phyloP scores from a whole-genome alignment of 2,329 filamentous ascomycete species.

The Xylaria sp. region DNA sequence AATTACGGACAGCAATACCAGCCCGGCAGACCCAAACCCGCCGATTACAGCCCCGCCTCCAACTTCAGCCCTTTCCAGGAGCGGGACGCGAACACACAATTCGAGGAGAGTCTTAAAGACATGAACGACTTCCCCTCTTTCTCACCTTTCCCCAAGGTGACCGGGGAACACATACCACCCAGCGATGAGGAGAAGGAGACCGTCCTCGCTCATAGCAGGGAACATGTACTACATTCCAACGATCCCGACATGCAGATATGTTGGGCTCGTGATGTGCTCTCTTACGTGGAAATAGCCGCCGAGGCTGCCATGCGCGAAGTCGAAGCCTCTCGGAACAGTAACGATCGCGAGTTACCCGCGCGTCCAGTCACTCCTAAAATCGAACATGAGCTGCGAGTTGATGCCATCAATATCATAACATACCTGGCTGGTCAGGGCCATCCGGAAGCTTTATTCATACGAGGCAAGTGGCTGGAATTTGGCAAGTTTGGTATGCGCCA shows the following conservation, averaged over 20 bases:
- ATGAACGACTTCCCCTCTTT: conserved; percentile 75
- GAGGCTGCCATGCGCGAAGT: conserved; percentile 77
- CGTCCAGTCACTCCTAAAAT: conserved; percentile 83
- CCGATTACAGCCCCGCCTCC: conserved; percentile 49
- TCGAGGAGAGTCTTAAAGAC: conserved; percentile 55
- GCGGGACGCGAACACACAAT: conserved; percentile 51
- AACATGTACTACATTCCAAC: conserved; percentile 88
- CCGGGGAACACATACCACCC: conserved; percentile 87
- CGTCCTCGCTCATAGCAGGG: conserved; percentile 83
- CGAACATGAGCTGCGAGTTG: conserved; percentile 86
- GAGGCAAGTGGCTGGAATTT: conserved; percentile 97
- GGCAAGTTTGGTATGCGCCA: conserved; percentile 91
- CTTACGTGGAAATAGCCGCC: conserved; percentile 85
- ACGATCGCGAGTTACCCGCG: conserved; percentile 53
- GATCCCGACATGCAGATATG: conserved; percentile 96
- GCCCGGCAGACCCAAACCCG: conserved; percentile 46
- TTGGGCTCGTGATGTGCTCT: conserved; percentile 93
- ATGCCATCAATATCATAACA: conserved; percentile 90
- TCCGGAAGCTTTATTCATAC: conserved; percentile 92
- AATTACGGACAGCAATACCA: conserved; percentile 48
- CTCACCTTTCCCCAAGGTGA: conserved; percentile 89
- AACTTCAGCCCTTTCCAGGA: conserved; percentile 56
- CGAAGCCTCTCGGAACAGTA: conserved; percentile 48
- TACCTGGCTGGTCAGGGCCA: conserved; percentile 93
- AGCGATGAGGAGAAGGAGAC: conserved; percentile 95